These are phyloP conservation scores for Penicillium silybi DNA, from an alignment of 495 filamentous ascomycete genomes.

Conservation along the genomic window DNA sequence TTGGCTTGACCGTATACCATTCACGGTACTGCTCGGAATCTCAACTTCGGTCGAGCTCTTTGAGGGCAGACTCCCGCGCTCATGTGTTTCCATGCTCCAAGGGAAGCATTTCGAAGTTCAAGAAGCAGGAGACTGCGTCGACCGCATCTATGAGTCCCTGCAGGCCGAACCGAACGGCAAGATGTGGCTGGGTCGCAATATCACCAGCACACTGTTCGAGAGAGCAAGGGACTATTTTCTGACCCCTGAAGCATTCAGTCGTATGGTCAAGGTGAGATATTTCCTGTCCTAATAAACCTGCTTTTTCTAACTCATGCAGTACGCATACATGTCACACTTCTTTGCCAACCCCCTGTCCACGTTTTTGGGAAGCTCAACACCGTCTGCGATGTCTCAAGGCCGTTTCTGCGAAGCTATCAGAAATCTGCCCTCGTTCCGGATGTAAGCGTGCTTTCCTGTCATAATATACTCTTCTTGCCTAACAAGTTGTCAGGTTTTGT, in stretches of 20 bases:
- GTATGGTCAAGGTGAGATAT: slow-evolving; percentile 67
- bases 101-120: slow-evolving; percentile 84
- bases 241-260: slow-evolving; percentile 74
- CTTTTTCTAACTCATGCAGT: slow-evolving; percentile 46
- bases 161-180: slow-evolving; percentile 51
- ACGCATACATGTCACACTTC: slow-evolving; percentile 94
- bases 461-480: not conserved
- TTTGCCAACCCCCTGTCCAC: slow-evolving; percentile 86
- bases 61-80: slow-evolving; percentile 75
- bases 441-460: slow-evolving; percentile 31
- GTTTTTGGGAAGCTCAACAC: slow-evolving; percentile 46
- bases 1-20: slow-evolving; percentile 86
- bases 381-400: slow-evolving; percentile 24
- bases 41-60: slow-evolving; percentile 90
- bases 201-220: slow-evolving; percentile 61
- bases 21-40: slow-evolving; percentile 81
- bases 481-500: slow-evolving; percentile 33
- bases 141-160: slow-evolving; percentile 70
- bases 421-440: slow-evolving; percentile 75
- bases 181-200: slow-evolving; percentile 66
- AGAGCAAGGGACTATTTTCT: slow-evolving; percentile 83
- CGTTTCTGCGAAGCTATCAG: slow-evolving; percentile 72
- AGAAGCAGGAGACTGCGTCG: slow-evolving; percentile 67
- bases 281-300: not conserved
- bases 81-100: slow-evolving; percentile 62